Conservation (phyloP, 2,329 filamentous ascomycete species). For the Alternaria sp. region DNA sequence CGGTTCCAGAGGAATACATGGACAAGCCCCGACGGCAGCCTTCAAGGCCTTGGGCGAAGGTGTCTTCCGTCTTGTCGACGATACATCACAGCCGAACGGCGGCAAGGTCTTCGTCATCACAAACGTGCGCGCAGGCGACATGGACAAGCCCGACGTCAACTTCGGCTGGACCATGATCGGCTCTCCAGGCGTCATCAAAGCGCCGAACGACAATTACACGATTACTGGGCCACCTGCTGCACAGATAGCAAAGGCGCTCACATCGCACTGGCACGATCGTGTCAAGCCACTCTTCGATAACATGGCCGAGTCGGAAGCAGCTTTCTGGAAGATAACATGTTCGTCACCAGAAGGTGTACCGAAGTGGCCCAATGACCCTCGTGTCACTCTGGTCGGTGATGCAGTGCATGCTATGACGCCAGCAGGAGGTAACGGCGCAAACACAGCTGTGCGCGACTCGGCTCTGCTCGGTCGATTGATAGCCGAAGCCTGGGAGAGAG, state of each 20-base stretch:
- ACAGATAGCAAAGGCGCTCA: slow-evolving; percentile 62
- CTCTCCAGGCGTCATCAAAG: slow-evolving; percentile 62
- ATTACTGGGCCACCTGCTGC: slow-evolving; percentile 65
- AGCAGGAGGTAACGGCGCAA: slow-evolving; percentile 55
- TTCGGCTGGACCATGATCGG: slow-evolving; percentile 71
- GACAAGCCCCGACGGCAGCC: slow-evolving; percentile 66
- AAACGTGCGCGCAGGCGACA: slow-evolving; percentile 66
- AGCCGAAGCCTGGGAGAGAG: slow-evolving; percentile 32
- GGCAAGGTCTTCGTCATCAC: slow-evolving; percentile 63
- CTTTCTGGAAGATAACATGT: slow-evolving; percentile 72
- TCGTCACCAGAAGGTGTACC: slow-evolving; percentile 66
- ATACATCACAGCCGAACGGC: slow-evolving; percentile 53
- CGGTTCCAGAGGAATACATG: slow-evolving; percentile 69
- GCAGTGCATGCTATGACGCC: slow-evolving; percentile 57
- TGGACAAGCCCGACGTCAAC: slow-evolving; percentile 62
- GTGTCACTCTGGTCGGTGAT: slow-evolving; percentile 56
- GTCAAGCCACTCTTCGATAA: slow-evolving; percentile 65
- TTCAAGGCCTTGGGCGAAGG: slow-evolving; percentile 69
- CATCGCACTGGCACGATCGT: slow-evolving; percentile 62
- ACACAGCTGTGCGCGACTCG: slow-evolving; percentile 54
- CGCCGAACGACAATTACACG: slow-evolving; percentile 66
- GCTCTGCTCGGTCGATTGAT: slow-evolving; percentile 50
- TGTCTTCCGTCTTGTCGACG: slow-evolving; percentile 64
- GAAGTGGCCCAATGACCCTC: slow-evolving; percentile 64
- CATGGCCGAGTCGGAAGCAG: slow-evolving; percentile 63